phyloP scores from a whole-genome alignment of 495 filamentous ascomycete genomes.

The Polyplosphaeria fusca region DNA sequence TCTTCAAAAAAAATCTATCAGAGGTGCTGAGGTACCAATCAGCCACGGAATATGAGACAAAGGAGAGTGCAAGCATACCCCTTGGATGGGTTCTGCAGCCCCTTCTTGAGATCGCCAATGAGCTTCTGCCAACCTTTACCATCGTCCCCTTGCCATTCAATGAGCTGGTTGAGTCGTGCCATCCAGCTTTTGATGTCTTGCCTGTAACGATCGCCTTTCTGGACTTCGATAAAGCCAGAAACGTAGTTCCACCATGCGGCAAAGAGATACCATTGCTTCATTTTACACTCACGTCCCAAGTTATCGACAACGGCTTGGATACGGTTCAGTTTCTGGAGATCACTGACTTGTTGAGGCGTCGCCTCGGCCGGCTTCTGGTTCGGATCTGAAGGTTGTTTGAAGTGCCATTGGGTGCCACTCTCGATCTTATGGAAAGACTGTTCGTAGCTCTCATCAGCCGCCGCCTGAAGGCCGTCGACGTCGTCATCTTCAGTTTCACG shows the following conservation, averaged over 20 bases:
- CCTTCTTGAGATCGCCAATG: not conserved
- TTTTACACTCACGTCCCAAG: not conserved
- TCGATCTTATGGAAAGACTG: too few relatives aligned
- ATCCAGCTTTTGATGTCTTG: not conserved
- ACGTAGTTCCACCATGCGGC: conserved; percentile 19
- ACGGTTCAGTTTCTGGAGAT: not conserved
- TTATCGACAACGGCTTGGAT: not conserved
- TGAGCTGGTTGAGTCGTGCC: not conserved
- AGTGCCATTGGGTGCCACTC: not conserved
- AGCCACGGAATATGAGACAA: conserved; percentile 38
- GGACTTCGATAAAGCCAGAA: not conserved
- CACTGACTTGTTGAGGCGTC: not conserved
- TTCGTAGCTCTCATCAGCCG: too few relatives aligned
- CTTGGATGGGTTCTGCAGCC: not conserved
- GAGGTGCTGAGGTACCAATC: too few relatives aligned
- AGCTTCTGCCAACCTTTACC: not conserved
- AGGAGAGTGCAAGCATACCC: not conserved
- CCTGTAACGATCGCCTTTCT: not conserved
- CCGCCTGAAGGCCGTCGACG: too few relatives aligned
- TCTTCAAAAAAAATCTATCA: too few relatives aligned
- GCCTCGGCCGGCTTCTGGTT: not conserved
- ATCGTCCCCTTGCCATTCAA: not conserved
- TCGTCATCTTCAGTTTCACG: too few relatives aligned
- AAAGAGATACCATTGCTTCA: conserved; percentile 33
- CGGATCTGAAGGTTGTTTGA: not conserved